Evolutionary conservation across 768 basidiomycete species (phyloP), one percentile per base, ranked within the genome.

Genomic region (Mycena floridula): DNA sequence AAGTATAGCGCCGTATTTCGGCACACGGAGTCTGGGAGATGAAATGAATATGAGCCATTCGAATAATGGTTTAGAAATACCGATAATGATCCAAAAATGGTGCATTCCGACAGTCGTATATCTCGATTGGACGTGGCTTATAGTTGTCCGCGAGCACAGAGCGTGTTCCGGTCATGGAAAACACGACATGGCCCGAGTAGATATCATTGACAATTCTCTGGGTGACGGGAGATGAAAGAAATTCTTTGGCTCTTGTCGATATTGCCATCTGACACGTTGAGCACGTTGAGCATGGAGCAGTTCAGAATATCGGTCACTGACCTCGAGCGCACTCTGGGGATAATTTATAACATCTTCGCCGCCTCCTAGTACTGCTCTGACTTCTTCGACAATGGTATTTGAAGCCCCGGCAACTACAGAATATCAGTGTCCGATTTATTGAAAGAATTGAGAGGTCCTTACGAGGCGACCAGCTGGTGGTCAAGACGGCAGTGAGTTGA

Each of bases 91-190:
- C 85, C 12, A 94, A 71, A 55, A 88, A 82, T 0, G 86, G 82
- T 1, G 80, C 79, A 15, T 67, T 73, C 21, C 75, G 72, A 27
- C 72, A 68, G 54, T 89, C 73, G 59, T 92, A 91, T 25, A 83
- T 69, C 53, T 83, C 79, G 50, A 85, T 89, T 15, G 77, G 77
- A 32, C 76, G 75, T 25, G 76, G 78, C 63, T 89, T 91, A 67
- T 97, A 97, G 56, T 89, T 88, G 61, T 97, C 95, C 15, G 85
- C 82, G 7, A 98, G 72, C 41, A 98, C 76, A 2, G 91, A 86
- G 21, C 84, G 81, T 39, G 66, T 75, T 6, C 77, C 70, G 5
- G 75, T 60, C 43, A 76, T 64, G 8, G 82, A 77, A 50, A 85
- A 85, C 13, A 87, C 72, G 25, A 89, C 77, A 6, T 77, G 73